Conservation (phyloP, 2,329 filamentous ascomycete species). For the Volutella citrinella region DNA sequence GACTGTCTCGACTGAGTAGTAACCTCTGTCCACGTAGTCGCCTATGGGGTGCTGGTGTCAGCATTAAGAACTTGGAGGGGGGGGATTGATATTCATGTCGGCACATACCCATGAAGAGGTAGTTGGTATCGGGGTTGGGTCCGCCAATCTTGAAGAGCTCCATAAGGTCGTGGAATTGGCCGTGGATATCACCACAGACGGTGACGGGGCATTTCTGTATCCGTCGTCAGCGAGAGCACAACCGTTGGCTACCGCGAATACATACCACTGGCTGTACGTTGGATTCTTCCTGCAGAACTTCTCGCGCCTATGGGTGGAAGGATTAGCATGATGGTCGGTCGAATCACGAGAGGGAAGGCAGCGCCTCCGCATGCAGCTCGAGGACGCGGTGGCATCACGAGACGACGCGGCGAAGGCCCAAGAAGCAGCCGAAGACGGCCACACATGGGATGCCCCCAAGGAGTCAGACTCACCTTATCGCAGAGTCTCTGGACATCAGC, state of each 20-base stretch:
- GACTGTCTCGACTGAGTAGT: slow-evolving; percentile 98
- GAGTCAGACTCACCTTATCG: slow-evolving; percentile 74
- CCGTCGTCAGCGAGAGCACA: background rate
- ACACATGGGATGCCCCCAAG: no score
- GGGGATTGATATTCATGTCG: no score
- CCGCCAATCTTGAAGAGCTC: slow-evolving; percentile 99
- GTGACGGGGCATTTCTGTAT: slow-evolving; percentile 96
- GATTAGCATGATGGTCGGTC: slow-evolving; percentile 31
- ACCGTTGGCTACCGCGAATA: background rate
- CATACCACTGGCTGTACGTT: slow-evolving; percentile 98
- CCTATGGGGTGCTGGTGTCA: slow-evolving; percentile 56
- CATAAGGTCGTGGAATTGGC: slow-evolving; percentile 98
- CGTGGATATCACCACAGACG: slow-evolving; percentile 98
- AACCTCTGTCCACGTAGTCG: slow-evolving; percentile 97
- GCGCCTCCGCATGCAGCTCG: slow-evolving; percentile 10
- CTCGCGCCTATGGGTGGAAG: slow-evolving; percentile 68
- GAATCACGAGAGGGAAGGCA: slow-evolving; percentile 31
- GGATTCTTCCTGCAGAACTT: slow-evolving; percentile 95
- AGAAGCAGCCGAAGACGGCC: no score
- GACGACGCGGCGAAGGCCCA: no score
- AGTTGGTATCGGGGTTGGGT: slow-evolving; percentile 97
- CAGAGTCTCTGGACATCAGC: slow-evolving; percentile 93
- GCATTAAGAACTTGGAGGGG: no score
- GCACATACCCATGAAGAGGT: slow-evolving; percentile 91
- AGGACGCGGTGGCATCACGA: no score